phyloP scores from a whole-genome alignment of 345 rosid genomes.

The Syzygium oleosum region DNA sequence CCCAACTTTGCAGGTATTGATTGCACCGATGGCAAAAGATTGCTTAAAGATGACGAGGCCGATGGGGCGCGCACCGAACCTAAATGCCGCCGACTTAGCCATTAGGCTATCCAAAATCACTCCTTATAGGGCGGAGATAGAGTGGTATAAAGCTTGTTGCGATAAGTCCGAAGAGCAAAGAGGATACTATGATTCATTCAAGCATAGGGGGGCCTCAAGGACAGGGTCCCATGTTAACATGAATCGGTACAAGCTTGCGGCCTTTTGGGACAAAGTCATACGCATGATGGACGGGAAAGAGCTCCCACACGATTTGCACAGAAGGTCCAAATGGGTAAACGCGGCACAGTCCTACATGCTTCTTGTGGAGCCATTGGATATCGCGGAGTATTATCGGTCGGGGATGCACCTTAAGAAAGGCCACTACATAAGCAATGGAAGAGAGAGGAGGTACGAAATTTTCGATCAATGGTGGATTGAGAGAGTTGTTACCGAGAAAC shows the following conservation, averaged over 20 bases:
- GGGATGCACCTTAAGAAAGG: slow-evolving; percentile 11
- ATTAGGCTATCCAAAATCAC: background rate
- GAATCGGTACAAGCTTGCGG: slow-evolving; percentile 54
- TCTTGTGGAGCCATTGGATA: slow-evolving; percentile 80
- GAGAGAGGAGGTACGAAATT: slow-evolving; percentile 60
- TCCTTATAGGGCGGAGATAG: slow-evolving; percentile 10
- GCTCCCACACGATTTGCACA: slow-evolving; percentile 65
- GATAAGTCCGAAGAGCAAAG: background rate
- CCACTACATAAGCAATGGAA: slow-evolving; percentile 48
- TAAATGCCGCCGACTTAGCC: slow-evolving; percentile 5
- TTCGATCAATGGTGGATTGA: slow-evolving; percentile 59
- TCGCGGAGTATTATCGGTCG: slow-evolving; percentile 55
- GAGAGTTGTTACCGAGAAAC: background rate
- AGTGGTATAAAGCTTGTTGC: slow-evolving; percentile 11
- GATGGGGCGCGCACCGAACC: background rate
- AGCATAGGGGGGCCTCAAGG: slow-evolving; percentile 30
- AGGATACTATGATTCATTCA: slow-evolving; percentile 58
- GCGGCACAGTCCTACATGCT: slow-evolving; percentile 59
- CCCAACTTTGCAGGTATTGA: background rate
- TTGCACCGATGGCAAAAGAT: background rate
- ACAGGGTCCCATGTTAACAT: slow-evolving; percentile 39
- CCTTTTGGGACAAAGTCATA: slow-evolving; percentile 62
- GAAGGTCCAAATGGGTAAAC: slow-evolving; percentile 53
- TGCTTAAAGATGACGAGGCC: background rate
- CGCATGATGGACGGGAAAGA: slow-evolving; percentile 44